Evolutionary conservation across 1,284 basidiomycete species (phyloP).

Genomic region (Gymnopus androsaceus): DNA sequence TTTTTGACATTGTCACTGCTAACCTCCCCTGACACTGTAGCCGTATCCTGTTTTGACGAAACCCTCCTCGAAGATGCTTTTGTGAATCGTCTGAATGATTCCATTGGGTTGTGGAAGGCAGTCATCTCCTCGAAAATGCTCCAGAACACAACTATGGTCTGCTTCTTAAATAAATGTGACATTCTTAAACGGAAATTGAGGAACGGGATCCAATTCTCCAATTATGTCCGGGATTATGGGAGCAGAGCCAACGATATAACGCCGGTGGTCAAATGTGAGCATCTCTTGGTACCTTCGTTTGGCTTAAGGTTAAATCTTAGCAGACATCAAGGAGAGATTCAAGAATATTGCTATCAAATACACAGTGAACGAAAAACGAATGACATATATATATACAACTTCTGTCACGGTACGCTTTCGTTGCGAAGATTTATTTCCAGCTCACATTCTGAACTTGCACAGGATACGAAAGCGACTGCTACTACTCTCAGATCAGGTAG

Average conservation of each 20-base stretch:
- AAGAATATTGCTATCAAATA: constrained; percentile 53
- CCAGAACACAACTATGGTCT: constrained; percentile 54
- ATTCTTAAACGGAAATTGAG: constrained; percentile 42
- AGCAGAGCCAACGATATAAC: constrained; percentile 30
- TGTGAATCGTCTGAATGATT: constrained; percentile 68
- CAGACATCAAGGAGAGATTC: constrained; percentile 47
- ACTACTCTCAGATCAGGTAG: constrained; percentile 38
- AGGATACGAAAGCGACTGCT: constrained; percentile 48
- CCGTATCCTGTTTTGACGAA: constrained; percentile 68
- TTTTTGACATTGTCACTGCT: neutral
- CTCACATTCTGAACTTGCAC: neutral
- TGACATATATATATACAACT: constrained; percentile 60
- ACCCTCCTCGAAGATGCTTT: constrained; percentile 57
- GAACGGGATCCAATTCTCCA: constrained; percentile 31
- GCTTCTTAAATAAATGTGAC: constrained; percentile 72
- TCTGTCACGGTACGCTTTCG: constrained; percentile 56
- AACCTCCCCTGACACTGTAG: constrained; percentile 31
- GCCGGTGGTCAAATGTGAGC: constrained; percentile 45
- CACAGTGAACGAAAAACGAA: constrained; percentile 47
- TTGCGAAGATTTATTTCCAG: neutral
- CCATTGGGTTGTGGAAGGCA: constrained; percentile 62
- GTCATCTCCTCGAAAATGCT: constrained; percentile 60
- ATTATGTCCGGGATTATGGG: constrained; percentile 35
- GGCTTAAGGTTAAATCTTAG: constrained; percentile 32
- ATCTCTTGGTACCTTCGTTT: neutral